Percentiles rank a stretch among this genome's conserved stretches.
phyloP scores from a whole-genome alignment of 164 flowering plant species.

The Tetrastigma voinierianum region DNA sequence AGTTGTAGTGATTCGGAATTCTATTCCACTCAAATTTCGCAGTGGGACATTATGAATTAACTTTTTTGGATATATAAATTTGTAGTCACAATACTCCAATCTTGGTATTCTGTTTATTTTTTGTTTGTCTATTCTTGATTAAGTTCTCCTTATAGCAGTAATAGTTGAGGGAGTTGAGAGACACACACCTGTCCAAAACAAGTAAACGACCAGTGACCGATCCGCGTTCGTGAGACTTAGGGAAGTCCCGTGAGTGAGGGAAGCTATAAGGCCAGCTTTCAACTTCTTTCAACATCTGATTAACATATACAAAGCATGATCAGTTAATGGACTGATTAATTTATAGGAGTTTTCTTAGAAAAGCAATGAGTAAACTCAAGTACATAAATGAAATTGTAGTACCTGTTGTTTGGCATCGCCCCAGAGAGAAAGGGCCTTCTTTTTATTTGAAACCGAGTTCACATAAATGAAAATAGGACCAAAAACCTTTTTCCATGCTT shows the following conservation, averaged over 20 bases:
- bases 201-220: conserved; percentile 40
- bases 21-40: no score
- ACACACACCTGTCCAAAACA: conserved; percentile 45
- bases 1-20: no score
- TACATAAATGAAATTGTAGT: not conserved
- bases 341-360: no score
- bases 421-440: conserved; percentile 28
- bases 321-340: no score
- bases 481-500: conserved; percentile 47
- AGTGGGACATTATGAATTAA: no score
- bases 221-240: conserved; percentile 36
- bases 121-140: no score
- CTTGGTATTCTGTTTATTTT: no score
- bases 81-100: no score
- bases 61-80: no score
- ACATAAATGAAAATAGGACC: conserved; percentile 43
- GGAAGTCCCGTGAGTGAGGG: conserved; percentile 55
- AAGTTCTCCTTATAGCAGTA: no score
- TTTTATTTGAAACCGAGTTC: conserved; percentile 21
- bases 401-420: conserved; percentile 43
- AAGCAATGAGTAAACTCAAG: no score
- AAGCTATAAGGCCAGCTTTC: conserved; percentile 65
- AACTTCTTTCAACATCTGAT: conserved; percentile 44
- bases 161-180: not conserved
- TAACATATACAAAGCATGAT: no score